Percentiles rank a stretch among this genome's conserved stretches.
phyloP scores from a whole-genome alignment of 2,329 filamentous ascomycete genomes.

The Acrocalymma vagum region DNA sequence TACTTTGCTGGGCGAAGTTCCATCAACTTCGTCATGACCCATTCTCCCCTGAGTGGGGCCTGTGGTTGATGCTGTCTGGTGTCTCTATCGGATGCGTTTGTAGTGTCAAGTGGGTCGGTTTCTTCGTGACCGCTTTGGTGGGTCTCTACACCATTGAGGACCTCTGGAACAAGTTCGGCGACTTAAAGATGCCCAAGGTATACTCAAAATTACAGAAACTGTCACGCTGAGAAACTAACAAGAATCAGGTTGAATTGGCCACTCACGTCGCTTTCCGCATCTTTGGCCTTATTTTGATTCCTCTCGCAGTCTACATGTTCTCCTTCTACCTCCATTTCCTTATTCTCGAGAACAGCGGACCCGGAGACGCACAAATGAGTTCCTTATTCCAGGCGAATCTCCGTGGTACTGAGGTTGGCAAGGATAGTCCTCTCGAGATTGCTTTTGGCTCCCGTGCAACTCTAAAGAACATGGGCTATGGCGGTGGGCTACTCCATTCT shows the following conservation, averaged over 20 bases:
- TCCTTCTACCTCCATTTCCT: constrained; percentile 96
- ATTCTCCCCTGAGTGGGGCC: constrained; percentile 91
- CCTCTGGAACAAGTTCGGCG: constrained; percentile 97
- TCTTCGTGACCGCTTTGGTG: constrained; percentile 94
- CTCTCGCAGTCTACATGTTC: constrained; percentile 90
- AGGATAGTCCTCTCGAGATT: constrained; percentile 91
- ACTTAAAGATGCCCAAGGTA: constrained; percentile 88
- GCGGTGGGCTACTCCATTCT: constrained; percentile 93
- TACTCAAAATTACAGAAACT: no score
- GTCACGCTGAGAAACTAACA: no score
- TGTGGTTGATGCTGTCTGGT: constrained; percentile 93
- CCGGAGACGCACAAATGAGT: constrained; percentile 99
- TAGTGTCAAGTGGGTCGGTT: constrained; percentile 97
- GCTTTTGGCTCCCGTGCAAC: constrained; percentile 89
- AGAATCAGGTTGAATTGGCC: constrained; percentile 67
- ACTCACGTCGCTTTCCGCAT: constrained; percentile 83
- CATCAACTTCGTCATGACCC: constrained; percentile 85
- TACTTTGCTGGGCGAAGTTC: constrained; percentile 97
- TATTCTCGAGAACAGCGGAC: constrained; percentile 90
- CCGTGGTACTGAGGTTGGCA: constrained; percentile 90
- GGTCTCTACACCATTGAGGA: constrained; percentile 96
- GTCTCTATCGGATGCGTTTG: constrained; percentile 97
- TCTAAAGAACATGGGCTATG: constrained; percentile 99
- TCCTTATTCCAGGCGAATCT: constrained; percentile 98
- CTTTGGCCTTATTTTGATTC: constrained; percentile 86